A percentile compares a stretch with the other conserved stretches of the same genome.
These are phyloP conservation scores for Meyerozyma elateridarum DNA, from an alignment of 1,139 yeast genomes.

Conservation along the genomic window DNA sequence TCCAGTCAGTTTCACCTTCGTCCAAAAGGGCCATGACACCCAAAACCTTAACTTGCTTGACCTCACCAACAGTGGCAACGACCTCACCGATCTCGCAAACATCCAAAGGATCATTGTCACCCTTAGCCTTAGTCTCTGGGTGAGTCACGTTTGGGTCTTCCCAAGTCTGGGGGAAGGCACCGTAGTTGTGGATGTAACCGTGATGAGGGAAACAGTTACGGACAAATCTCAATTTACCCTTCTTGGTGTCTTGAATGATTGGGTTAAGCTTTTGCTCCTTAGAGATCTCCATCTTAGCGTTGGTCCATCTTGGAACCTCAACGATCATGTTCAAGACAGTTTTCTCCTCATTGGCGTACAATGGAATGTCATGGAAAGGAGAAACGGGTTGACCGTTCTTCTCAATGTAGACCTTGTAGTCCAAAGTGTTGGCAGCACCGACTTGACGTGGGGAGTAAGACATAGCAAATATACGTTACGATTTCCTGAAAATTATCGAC, in stretches of 20 bases:
- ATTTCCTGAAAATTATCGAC: slow-evolving; percentile 2
- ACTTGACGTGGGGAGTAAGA: slow-evolving; percentile 75
- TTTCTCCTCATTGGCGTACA: slow-evolving; percentile 57
- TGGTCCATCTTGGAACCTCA: slow-evolving; percentile 94
- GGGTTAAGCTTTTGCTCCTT: slow-evolving; percentile 77
- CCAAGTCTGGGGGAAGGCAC: slow-evolving; percentile 96
- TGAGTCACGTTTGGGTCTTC: slow-evolving; percentile 72
- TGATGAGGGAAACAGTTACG: slow-evolving; percentile 86
- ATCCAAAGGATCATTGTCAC: slow-evolving; percentile 90
- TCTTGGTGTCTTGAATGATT: slow-evolving; percentile 87
- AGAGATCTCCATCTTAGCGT: slow-evolving; percentile 87
- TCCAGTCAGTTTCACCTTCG: slow-evolving; percentile 95
- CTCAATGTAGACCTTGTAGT: slow-evolving; percentile 76
- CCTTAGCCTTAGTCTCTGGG: slow-evolving; percentile 76
- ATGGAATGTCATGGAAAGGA: slow-evolving; percentile 87
- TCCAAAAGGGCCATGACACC: slow-evolving; percentile 87
- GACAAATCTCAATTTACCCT: slow-evolving; percentile 81
- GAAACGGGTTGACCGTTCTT: slow-evolving; percentile 56
- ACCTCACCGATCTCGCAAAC: slow-evolving; percentile 84
- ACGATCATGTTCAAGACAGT: slow-evolving; percentile 82
- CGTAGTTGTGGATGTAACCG: slow-evolving; percentile 89
- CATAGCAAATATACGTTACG: slow-evolving; percentile 32
- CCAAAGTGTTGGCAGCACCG: slow-evolving; percentile 71
- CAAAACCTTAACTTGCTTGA: slow-evolving; percentile 75
- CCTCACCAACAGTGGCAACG: slow-evolving; percentile 68